Conservation (phyloP, 1,139 yeast genomes). For the Chernovozyma sophiae-reginae region DNA sequence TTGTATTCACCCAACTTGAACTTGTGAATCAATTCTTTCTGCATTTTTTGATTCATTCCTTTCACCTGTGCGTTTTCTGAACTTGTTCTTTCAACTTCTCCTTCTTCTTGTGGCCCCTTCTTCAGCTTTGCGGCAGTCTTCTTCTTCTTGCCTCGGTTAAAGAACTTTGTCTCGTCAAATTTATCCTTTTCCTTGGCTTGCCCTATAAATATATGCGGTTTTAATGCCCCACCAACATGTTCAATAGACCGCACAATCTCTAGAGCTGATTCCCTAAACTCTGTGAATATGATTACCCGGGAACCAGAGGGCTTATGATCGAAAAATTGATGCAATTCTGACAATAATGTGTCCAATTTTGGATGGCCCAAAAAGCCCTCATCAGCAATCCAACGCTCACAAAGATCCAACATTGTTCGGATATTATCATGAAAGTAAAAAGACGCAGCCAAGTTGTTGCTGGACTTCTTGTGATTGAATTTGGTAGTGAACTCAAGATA, state of each 20-base stretch:
- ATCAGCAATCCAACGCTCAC: constrained; percentile 41
- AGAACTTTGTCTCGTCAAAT: constrained; percentile 51
- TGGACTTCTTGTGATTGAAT: constrained; percentile 45
- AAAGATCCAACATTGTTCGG: constrained; percentile 36
- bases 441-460: constrained; percentile 56
- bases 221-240: constrained; percentile 27
- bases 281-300: constrained; percentile 82
- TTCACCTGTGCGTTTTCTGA: constrained; percentile 51
- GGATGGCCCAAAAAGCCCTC: constrained; percentile 63
- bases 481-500: constrained; percentile 57
- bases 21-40: constrained; percentile 65
- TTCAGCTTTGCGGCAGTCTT: constrained; percentile 26
- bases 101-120: constrained; percentile 20
- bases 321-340: neutral
- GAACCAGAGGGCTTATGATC: constrained; percentile 37
- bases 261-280: constrained; percentile 81
- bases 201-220: constrained; percentile 89
- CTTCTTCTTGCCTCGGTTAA: constrained; percentile 35
- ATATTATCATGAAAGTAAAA: constrained; percentile 55
- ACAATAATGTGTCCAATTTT: constrained; percentile 55
- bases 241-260: constrained; percentile 76
- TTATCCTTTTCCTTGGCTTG: constrained; percentile 62
- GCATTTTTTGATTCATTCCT: constrained; percentile 71
- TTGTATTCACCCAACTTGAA: constrained; percentile 73
- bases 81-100: constrained; percentile 24